These are phyloP conservation scores for Moniliella sp. DNA, from an alignment of 1,284 basidiomycete species.

Conservation along the genomic window DNA sequence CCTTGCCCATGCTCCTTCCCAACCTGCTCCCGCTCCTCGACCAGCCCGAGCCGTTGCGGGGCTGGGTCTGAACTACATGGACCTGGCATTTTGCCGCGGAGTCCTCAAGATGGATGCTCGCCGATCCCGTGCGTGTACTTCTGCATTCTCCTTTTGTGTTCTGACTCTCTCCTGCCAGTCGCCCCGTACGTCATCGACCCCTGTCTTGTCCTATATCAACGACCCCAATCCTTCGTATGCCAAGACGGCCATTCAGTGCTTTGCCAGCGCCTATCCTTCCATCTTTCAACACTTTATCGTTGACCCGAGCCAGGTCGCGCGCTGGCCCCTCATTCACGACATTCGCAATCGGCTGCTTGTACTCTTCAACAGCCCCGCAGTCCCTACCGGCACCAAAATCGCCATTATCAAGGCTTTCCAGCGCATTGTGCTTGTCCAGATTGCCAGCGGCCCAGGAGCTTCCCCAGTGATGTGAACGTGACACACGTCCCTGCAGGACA, in stretches of 20 bases:
- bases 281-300: conserved; percentile 53
- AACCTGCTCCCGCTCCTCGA: conserved; percentile 11
- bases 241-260: conserved; percentile 60
- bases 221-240: conserved; percentile 49
- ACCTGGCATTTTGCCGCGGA: conserved; percentile 20
- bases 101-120: conserved; percentile 12
- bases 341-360: no score
- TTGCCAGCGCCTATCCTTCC: conserved; percentile 68
- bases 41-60: conserved; percentile 8
- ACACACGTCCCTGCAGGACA: conserved; percentile 57
- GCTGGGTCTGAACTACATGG: conserved; percentile 22
- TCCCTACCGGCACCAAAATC: conserved; percentile 54
- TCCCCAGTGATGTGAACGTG: conserved; percentile 53
- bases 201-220: conserved; percentile 49
- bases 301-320: no score
- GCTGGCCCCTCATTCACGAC: no score
- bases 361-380: no score
- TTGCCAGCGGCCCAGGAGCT: conserved; percentile 63
- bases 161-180: conserved; percentile 38
- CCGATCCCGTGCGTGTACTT: conserved; percentile 4
- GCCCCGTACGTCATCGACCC: conserved; percentile 55
- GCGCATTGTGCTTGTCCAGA: conserved; percentile 66
- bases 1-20: conserved; percentile 16
- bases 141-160: neutral
- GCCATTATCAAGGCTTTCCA: conserved; percentile 80